phyloP scores from a whole-genome alignment of 129 eudicot genomes.

The Saposhnikovia divaricata region DNA sequence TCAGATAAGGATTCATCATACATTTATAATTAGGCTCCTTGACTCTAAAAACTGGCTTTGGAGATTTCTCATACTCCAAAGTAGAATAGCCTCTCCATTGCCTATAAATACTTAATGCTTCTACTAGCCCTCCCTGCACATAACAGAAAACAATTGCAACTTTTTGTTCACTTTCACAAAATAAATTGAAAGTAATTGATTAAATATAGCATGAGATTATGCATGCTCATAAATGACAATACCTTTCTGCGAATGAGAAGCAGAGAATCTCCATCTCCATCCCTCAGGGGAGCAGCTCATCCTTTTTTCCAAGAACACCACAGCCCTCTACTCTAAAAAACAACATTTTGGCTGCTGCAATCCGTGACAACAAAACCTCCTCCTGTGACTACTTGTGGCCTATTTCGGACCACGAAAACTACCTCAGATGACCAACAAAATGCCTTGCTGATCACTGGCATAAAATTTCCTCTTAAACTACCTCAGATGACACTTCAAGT shows the following conservation, averaged over 20 bases:
- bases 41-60: conserved; percentile 53
- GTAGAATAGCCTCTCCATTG: conserved; percentile 67
- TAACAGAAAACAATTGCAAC: not conserved
- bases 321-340: conserved; percentile 77
- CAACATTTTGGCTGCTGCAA: conserved; percentile 35
- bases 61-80: conserved; percentile 38
- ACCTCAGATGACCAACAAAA: conserved; percentile 58
- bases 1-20: conserved; percentile 26
- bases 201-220: not conserved
- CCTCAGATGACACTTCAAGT: not conserved
- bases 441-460: conserved; percentile 60
- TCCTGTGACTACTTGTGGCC: conserved; percentile 66
- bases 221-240: not conserved
- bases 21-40: conserved; percentile 51
- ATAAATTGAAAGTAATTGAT: no score
- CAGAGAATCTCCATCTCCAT: conserved; percentile 48
- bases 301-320: conserved; percentile 68
- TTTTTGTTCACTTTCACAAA: not conserved
- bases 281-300: conserved; percentile 51
- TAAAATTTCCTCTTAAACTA: conserved; percentile 22
- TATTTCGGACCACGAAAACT: conserved; percentile 53
- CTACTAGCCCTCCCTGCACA: conserved; percentile 38
- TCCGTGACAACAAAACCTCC: conserved; percentile 76
- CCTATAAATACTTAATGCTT: conserved; percentile 17
- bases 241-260: conserved; percentile 86